Conservation (phyloP, 208 protist species). For the Trypanosoma scelopori region DNA sequence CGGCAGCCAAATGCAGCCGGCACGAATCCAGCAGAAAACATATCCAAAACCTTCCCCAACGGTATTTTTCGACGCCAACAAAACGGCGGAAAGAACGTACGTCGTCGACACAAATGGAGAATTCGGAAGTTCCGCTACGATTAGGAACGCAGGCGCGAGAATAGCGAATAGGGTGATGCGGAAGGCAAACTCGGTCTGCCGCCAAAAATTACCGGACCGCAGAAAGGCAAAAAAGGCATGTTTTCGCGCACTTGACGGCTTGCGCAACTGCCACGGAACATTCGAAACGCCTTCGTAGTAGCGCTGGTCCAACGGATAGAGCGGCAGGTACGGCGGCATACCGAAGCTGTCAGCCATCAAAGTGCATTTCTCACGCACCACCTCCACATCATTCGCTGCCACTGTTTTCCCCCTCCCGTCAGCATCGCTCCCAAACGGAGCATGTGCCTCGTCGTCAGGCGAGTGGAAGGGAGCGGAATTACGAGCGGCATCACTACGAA, state of each 20-base stretch:
- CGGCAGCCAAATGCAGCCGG: constrained; percentile 77
- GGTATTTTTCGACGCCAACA: constrained; percentile 64
- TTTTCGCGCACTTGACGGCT: constrained; percentile 6
- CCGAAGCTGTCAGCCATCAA: constrained; percentile 59
- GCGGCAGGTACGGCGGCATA: constrained; percentile 52
- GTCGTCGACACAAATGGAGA: constrained; percentile 71
- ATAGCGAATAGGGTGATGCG: constrained; percentile 70
- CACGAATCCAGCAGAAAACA: constrained; percentile 70
- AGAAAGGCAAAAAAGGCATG: constrained; percentile 73
- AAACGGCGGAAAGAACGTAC: constrained; percentile 57
- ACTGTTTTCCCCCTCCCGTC: background rate
- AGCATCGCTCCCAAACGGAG: no score
- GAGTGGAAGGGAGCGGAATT: background rate
- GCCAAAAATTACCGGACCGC: constrained; percentile 67
- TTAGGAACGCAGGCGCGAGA: constrained; percentile 61
- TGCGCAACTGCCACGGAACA: constrained; percentile 74
- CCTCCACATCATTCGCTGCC: background rate
- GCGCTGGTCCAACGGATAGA: constrained; percentile 31
- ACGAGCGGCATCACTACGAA: background rate
- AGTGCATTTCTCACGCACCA: constrained; percentile 19
- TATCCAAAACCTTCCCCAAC: constrained; percentile 77
- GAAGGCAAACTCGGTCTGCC: constrained; percentile 71
- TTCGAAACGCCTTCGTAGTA: constrained; percentile 34
- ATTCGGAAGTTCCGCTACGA: constrained; percentile 43
- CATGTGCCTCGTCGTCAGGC: background rate